Base-by-base conservation (phyloP, 148 eudicot genomes). In the Limonium bicolor region DNA sequence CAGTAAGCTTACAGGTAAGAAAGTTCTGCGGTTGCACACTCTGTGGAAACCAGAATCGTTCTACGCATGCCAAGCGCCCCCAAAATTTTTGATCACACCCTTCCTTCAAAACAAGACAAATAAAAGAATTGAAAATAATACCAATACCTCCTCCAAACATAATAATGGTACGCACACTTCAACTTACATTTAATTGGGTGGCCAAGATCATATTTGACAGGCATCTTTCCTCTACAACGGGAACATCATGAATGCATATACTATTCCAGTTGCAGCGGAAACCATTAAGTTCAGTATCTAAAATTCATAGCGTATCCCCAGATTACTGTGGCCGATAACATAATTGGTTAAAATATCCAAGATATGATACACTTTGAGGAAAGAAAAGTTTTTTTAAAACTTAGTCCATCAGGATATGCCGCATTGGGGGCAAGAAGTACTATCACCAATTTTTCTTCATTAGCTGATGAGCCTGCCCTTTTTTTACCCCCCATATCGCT, bases 201-300 rank as follows among this genome's bases (percentile, higher is more conserved):
- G 70, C 53, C 64, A 27, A 44, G 49, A 56, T 75, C 64, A 37
- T 67, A 20, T 65, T 93, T 73, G 25, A 71, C 74, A 33, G 97
- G 97, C 95, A 90, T 90, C 95, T 77, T 90, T 63, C 95, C 95
- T 50, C 95, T 77, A 59, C 97, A 90, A 35, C 68, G 60, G 34
- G 80, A 95, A 58, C 97, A 90, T 57, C 80, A 93, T 47, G 84
- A 63, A 73, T 90, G 97, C n/a, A n/a, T 37, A 66, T 50, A 20
- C 81, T 80, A 61, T 59, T 73, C 38, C 24, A 61, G 43, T 59
- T 73, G 72, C 97, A 90, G 38, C 51, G 70, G 41, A 74, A 90
- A 36, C 80, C 93, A 48, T 67, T 63, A 56, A 69, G 55, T 28
- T 53, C 67, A 49, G 67, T 61, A 54, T 61, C 97, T 90, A 64